Conservation (phyloP, 768 basidiomycete genomes). For the Saitozyma sp. region DNA sequence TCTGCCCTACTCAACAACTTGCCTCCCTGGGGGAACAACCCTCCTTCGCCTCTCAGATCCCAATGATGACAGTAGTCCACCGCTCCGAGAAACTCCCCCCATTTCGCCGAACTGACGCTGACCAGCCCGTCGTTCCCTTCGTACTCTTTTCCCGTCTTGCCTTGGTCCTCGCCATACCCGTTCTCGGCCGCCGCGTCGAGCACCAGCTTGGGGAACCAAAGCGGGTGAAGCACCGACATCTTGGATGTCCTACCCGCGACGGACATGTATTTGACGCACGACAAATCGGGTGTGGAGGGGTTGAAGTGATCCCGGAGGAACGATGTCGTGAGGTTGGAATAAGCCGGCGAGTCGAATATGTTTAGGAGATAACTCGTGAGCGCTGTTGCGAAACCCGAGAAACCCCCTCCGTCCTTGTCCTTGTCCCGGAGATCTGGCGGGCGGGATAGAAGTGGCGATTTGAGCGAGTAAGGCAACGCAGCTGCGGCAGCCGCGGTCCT, state of each 20-base stretch:
- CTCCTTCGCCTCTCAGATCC: conserved; percentile 88
- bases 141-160: conserved; percentile 43
- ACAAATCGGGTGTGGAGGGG: conserved; percentile 61
- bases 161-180: conserved; percentile 55
- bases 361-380: conserved; percentile 85
- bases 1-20: conserved; percentile 6
- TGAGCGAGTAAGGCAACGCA: conserved; percentile 55
- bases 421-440: conserved; percentile 21
- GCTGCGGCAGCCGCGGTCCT: conserved; percentile 35
- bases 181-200: conserved; percentile 79
- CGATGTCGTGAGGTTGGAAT: conserved; percentile 83
- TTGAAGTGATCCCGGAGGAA: conserved; percentile 61
- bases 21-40: conserved; percentile 53
- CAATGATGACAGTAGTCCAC: conserved; percentile 93
- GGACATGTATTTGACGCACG: conserved; percentile 88
- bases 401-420: conserved; percentile 18
- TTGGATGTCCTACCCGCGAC: conserved; percentile 73
- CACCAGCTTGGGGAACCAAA: conserved; percentile 95
- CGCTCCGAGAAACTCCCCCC: conserved; percentile 92
- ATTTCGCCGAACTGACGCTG: conserved; percentile 75
- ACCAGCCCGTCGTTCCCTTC: conserved; percentile 89
- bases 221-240: conserved; percentile 65
- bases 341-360: conserved; percentile 92
- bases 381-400: conserved; percentile 60
- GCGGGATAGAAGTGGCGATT: conserved; percentile 55